Conservation (phyloP, 2,329 filamentous ascomycete genomes). For the Septoria petroselini region DNA sequence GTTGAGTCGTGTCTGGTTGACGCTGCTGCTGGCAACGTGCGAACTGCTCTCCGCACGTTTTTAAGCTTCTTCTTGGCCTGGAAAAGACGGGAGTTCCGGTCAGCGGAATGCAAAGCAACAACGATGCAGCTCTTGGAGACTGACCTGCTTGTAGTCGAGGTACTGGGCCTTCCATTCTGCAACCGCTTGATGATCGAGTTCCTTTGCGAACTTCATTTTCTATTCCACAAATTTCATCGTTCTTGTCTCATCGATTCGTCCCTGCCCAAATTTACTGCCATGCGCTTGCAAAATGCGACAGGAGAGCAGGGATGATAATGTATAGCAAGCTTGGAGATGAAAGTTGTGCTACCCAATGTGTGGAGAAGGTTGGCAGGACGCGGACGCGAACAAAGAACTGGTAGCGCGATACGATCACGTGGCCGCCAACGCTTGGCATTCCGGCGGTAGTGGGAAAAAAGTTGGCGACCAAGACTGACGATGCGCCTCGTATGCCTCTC, state of each 20-base stretch:
- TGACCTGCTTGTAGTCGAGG: conserved; percentile 73
- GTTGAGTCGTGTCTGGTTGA: conserved; percentile 4
- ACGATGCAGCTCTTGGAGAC: conserved; percentile 13
- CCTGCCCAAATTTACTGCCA: neutral
- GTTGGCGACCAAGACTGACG: no score
- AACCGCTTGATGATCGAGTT: conserved; percentile 82
- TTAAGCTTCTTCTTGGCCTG: conserved; percentile 8
- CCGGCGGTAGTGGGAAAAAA: no score
- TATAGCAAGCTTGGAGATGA: neutral
- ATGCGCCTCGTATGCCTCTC: no score
- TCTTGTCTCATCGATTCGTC: neutral
- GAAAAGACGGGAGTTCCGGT: neutral
- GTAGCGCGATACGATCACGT: no score
- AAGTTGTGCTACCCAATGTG: no score
- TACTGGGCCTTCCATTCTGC: conserved; percentile 96
- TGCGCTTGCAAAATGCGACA: no score
- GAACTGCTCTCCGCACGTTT: conserved; percentile 12
- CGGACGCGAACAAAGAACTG: no score
- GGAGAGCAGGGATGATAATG: no score
- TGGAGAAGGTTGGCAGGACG: no score
- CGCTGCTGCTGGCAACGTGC: conserved; percentile 12
- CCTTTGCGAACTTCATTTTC: conserved; percentile 40
- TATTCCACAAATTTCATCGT: no score
- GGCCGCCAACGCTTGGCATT: no score
- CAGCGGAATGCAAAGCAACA: neutral